Conservation (phyloP, 768 basidiomycete genomes). For the Leucogyrophana mollusca region DNA sequence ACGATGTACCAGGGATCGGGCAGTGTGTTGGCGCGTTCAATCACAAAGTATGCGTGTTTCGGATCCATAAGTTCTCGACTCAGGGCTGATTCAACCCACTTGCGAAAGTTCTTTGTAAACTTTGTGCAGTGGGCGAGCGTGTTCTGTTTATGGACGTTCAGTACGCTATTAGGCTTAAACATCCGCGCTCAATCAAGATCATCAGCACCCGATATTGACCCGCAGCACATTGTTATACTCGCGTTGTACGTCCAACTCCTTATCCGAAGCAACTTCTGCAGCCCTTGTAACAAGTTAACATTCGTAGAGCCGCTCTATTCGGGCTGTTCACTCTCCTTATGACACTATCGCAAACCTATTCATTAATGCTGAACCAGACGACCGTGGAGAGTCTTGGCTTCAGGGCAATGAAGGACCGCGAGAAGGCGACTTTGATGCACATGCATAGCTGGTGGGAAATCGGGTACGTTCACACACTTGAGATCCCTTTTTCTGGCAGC, state of each 20-base stretch:
- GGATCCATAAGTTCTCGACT: no score
- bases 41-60: constrained; percentile 59
- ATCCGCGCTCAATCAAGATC: constrained; percentile 29
- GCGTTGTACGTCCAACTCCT: constrained; percentile 54
- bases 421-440: constrained; percentile 46
- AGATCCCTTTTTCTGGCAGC: background rate
- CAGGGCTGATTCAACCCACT: constrained; percentile 7
- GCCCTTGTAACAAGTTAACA: background rate
- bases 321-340: constrained; percentile 65
- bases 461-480: constrained; percentile 38
- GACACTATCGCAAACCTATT: constrained; percentile 52
- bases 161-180: constrained; percentile 56
- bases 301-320: constrained; percentile 65
- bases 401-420: constrained; percentile 62
- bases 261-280: background rate
- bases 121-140: constrained; percentile 65
- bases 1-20: constrained; percentile 71
- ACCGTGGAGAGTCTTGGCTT: constrained; percentile 77
- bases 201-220: constrained; percentile 42
- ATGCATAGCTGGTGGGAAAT: constrained; percentile 56
- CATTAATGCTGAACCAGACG: constrained; percentile 65
- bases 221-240: constrained; percentile 72
- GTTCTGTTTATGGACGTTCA: constrained; percentile 63
- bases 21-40: constrained; percentile 93
- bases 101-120: constrained; percentile 74